Evolutionary conservation across 1,284 basidiomycete genomes (phyloP).

Genomic region (Tilletia caries): DNA sequence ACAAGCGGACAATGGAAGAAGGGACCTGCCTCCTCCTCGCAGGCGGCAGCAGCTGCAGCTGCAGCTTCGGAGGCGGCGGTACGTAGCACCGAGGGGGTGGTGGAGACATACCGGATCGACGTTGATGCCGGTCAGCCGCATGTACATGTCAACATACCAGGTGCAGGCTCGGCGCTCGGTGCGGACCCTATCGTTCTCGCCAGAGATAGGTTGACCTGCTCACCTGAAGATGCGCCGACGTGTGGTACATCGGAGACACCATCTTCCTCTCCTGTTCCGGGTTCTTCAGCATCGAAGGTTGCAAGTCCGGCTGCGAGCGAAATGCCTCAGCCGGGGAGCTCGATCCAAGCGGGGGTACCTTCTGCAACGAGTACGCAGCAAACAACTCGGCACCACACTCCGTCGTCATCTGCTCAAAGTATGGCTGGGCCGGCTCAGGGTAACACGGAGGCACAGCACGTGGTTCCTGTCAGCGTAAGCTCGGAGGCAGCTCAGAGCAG

Average conservation of each 20-base stretch:
- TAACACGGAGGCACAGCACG: no score
- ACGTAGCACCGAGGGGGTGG: neutral
- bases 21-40: neutral
- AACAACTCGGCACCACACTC: no score
- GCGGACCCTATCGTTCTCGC: neutral
- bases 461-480: no score
- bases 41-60: neutral
- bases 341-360: neutral
- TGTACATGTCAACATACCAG: conserved; percentile 9
- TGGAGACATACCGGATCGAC: conserved; percentile 10
- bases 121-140: conserved; percentile 11
- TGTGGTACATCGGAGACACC: no score
- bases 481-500: no score
- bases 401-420: no score
- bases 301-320: neutral
- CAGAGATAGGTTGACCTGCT: neutral
- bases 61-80: neutral
- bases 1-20: neutral
- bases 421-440: no score
- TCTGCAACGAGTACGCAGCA: neutral
- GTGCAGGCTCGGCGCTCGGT: conserved; percentile 1
- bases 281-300: no score
- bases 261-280: no score
- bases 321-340: neutral
- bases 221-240: neutral